phyloP scores from a whole-genome alignment of 139 green algal genomes.

The Chloropicon primus region DNA sequence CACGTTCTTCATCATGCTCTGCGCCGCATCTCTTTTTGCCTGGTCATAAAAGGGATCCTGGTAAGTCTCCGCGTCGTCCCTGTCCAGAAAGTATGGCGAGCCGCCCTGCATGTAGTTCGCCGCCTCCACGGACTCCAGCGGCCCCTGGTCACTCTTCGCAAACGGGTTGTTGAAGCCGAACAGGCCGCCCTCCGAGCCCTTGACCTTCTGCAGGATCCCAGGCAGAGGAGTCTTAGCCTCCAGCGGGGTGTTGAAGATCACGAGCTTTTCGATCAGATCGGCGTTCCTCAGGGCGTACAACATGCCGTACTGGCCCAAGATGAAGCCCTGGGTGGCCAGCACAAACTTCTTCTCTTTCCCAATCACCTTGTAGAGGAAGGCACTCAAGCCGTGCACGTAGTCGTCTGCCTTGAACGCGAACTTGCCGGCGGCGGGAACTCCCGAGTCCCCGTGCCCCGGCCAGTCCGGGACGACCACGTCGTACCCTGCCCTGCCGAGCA shows the following conservation, averaged over 20 bases:
- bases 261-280: conserved; percentile 32
- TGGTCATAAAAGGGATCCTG: not conserved
- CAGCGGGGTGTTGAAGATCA: conserved; percentile 62
- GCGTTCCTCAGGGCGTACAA: conserved; percentile 43
- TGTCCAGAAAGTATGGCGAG: conserved; percentile 27
- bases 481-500: conserved; percentile 43
- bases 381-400: conserved; percentile 28
- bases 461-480: conserved; percentile 49
- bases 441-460: conserved; percentile 43
- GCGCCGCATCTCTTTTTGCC: not conserved
- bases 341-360: not conserved
- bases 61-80: conserved; percentile 6
- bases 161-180: conserved; percentile 41
- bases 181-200: conserved; percentile 15
- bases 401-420: conserved; percentile 35
- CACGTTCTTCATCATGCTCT: conserved; percentile 6
- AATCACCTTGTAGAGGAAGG: conserved; percentile 25
- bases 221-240: conserved; percentile 39
- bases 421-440: conserved; percentile 9
- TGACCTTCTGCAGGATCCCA: conserved; percentile 60
- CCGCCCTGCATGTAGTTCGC: conserved; percentile 36
- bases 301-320: conserved; percentile 54
- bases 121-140: conserved; percentile 27
- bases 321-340: conserved; percentile 35
- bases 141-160: not conserved